These are phyloP conservation scores for Verticillium isaacii DNA, from an alignment of 2,329 filamentous ascomycete genomes.

Conservation along the genomic window DNA sequence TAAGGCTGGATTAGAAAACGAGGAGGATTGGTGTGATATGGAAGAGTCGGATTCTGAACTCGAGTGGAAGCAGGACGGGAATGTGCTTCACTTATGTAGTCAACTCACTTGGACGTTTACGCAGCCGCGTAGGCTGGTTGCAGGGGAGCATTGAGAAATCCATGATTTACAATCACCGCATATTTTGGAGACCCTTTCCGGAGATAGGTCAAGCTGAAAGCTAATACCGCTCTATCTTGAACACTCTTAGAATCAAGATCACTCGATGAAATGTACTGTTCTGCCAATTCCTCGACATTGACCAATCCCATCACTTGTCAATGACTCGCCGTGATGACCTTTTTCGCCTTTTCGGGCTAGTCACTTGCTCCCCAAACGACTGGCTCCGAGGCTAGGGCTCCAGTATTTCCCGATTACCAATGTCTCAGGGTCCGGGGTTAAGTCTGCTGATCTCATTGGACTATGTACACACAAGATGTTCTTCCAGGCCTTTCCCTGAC, in stretches of 20 bases:
- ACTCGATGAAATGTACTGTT: neutral
- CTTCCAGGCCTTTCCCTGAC: too few species aligned
- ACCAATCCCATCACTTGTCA: neutral
- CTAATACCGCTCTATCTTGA: neutral
- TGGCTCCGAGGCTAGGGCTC: too few species aligned
- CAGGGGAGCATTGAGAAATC: neutral
- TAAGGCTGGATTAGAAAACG: neutral
- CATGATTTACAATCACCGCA: neutral
- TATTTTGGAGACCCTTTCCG: neutral
- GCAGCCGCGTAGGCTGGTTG: neutral
- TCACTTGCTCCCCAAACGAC: neutral
- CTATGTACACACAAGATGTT: too few species aligned
- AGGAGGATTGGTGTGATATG: neutral
- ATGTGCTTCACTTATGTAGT: neutral
- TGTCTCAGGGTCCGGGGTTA: too few species aligned
- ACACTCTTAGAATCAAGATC: neutral
- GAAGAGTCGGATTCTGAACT: neutral
- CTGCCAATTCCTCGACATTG: neutral
- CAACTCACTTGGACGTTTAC: neutral
- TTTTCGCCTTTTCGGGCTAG: constrained; percentile 1
- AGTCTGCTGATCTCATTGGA: too few species aligned
- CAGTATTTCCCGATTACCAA: too few species aligned
- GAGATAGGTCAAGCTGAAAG: neutral
- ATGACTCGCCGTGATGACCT: constrained; percentile 4
- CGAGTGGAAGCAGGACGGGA: neutral